phyloP scores from a whole-genome alignment of 768 basidiomycete genomes.

The Lentinula lateritia region DNA sequence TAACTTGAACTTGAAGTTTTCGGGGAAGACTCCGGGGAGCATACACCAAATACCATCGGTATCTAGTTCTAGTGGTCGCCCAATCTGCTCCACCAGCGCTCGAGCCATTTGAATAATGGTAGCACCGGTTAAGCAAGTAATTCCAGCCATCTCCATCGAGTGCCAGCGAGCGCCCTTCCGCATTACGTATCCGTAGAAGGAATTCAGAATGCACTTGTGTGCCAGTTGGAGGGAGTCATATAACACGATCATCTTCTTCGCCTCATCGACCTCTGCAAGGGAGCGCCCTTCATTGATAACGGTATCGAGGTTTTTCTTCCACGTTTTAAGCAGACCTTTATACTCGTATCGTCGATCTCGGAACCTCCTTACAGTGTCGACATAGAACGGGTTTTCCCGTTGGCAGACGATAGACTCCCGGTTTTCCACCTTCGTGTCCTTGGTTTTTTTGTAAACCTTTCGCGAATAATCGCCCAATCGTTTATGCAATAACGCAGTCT shows the following conservation, averaged over 20 bases:
- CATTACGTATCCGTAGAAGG: constrained; percentile 99
- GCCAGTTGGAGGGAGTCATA: constrained; percentile 98
- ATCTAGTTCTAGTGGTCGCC: constrained; percentile 93
- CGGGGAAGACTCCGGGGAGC: constrained; percentile 96
- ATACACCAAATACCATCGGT: constrained; percentile 99
- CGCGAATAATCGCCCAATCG: constrained; percentile 97
- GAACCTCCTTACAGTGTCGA: constrained; percentile 96
- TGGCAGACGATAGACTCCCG: constrained; percentile 96
- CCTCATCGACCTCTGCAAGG: constrained; percentile 88
- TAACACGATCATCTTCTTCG: constrained; percentile 97
- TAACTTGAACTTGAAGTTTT: constrained; percentile 95
- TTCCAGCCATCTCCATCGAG: constrained; percentile 99
- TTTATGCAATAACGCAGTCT: constrained; percentile 90
- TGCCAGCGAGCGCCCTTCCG: constrained; percentile 99
- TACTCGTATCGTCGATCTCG: constrained; percentile 98
- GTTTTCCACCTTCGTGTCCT: constrained; percentile 93
- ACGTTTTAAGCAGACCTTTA: constrained; percentile 96
- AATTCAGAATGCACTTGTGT: constrained; percentile 99
- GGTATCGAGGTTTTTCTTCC: constrained; percentile 96
- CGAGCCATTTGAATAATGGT: constrained; percentile 99
- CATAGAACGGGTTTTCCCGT: constrained; percentile 97
- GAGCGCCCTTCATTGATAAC: constrained; percentile 58
- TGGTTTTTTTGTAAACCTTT: constrained; percentile 97
- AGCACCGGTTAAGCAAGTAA: constrained; percentile 96
- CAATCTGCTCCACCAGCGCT: constrained; percentile 94